Evolutionary conservation across 768 basidiomycete genomes (phyloP).

Genomic region (Naganishia vaughanmartiniae): DNA sequence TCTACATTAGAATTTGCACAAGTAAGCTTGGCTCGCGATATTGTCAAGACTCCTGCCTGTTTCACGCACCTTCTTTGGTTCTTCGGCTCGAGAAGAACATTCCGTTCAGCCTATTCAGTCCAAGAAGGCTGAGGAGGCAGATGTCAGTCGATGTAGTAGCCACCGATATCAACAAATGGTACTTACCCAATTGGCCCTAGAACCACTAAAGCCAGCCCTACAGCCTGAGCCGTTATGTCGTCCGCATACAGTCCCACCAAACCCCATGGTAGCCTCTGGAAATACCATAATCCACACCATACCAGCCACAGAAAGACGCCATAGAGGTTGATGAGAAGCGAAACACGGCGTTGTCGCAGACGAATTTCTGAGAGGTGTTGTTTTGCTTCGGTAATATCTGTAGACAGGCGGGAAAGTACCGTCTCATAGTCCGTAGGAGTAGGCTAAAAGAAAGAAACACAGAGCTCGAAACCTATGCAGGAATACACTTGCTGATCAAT

Average conservation of each 20-base stretch:
- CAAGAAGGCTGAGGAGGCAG: conserved; percentile 1
- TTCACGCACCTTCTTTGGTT: conserved; percentile 41
- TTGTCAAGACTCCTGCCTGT: background rate
- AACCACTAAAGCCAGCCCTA: conserved; percentile 38
- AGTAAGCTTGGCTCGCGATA: background rate
- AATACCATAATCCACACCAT: conserved; percentile 49
- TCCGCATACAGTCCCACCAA: conserved; percentile 37
- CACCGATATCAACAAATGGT: background rate
- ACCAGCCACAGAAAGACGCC: conserved; percentile 46
- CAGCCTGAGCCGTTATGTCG: conserved; percentile 35
- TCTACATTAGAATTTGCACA: conserved; percentile 58
- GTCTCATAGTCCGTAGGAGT: conserved; percentile 50
- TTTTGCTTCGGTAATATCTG: conserved; percentile 47
- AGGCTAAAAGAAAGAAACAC: conserved; percentile 30
- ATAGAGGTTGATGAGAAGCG: conserved; percentile 45
- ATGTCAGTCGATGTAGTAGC: background rate
- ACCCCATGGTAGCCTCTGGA: conserved; percentile 45
- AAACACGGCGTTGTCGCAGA: conserved; percentile 44
- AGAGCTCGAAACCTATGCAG: too few species aligned
- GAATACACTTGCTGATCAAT: background rate
- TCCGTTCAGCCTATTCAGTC: conserved; percentile 40
- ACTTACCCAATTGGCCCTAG: conserved; percentile 47
- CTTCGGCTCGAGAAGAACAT: conserved; percentile 42
- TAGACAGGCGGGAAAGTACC: conserved; percentile 44
- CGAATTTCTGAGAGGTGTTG: conserved; percentile 48